Conservation (phyloP, 306 rosid species). For the Lithocarpus polystachyus region DNA sequence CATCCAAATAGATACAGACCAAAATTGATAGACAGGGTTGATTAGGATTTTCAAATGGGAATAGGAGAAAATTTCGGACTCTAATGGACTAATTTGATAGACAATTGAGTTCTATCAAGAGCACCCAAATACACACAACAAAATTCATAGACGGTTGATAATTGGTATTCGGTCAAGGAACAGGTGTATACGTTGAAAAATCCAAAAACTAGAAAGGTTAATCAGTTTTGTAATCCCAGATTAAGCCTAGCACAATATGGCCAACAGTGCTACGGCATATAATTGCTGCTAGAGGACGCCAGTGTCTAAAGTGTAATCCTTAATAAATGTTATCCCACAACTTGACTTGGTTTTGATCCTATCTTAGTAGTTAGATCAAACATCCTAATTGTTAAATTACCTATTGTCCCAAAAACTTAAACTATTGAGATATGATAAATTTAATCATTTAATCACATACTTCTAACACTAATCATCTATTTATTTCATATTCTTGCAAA, state of each 20-base stretch:
- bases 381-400: background rate
- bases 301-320: too few relatives aligned
- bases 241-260: too few relatives aligned
- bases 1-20: background rate
- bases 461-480: background rate
- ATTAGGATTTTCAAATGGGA: too few relatives aligned
- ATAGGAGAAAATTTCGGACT: background rate
- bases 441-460: too few relatives aligned
- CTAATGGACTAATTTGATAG: background rate
- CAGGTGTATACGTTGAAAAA: background rate
- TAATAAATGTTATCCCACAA: too few relatives aligned
- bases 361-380: background rate
- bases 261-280: too few relatives aligned
- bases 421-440: too few relatives aligned
- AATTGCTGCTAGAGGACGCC: too few relatives aligned
- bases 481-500: background rate
- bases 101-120: too few relatives aligned
- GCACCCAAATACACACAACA: background rate
- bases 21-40: background rate
- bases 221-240: too few relatives aligned
- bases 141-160: background rate
- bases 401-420: too few relatives aligned
- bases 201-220: too few relatives aligned
- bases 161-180: slow-evolving; percentile 23
- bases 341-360: background rate